These are phyloP conservation scores for Tulasnella sp. DNA, from an alignment of 768 basidiomycete genomes.

Conservation along the genomic window DNA sequence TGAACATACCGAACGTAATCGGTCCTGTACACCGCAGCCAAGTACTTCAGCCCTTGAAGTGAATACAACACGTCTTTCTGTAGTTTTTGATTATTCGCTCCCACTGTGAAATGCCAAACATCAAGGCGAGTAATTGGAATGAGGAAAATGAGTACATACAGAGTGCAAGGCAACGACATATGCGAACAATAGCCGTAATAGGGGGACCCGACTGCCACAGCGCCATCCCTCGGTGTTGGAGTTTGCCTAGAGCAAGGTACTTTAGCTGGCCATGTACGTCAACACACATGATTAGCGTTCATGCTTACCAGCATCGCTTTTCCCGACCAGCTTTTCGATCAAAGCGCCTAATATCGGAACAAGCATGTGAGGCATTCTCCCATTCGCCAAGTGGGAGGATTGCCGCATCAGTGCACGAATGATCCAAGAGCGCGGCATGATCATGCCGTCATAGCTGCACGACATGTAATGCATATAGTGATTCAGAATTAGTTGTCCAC, in stretches of 20 bases:
- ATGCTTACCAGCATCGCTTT: background rate
- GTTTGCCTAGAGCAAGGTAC: background rate
- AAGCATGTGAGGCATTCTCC: background rate
- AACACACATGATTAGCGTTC: background rate
- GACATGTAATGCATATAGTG: background rate
- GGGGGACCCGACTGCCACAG: background rate
- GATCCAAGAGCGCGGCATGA: constrained; percentile 12
- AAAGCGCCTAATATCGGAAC: background rate
- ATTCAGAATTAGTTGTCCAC: constrained; percentile 4
- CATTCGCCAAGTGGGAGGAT: background rate
- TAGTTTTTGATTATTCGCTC: background rate
- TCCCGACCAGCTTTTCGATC: background rate
- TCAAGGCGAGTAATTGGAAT: background rate
- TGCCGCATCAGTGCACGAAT: background rate
- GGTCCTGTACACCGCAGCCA: background rate
- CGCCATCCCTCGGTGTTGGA: background rate
- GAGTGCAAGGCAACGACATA: background rate
- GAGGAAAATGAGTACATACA: background rate
- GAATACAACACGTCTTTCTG: background rate
- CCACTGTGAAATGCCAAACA: background rate
- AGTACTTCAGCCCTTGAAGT: background rate
- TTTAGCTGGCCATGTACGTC: background rate
- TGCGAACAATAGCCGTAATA: background rate
- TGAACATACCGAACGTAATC: background rate
- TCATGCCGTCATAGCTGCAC: background rate